phyloP scores from a whole-genome alignment of 2,329 filamentous ascomycete genomes.

The Pseudocercospora pini-densiflorae region DNA sequence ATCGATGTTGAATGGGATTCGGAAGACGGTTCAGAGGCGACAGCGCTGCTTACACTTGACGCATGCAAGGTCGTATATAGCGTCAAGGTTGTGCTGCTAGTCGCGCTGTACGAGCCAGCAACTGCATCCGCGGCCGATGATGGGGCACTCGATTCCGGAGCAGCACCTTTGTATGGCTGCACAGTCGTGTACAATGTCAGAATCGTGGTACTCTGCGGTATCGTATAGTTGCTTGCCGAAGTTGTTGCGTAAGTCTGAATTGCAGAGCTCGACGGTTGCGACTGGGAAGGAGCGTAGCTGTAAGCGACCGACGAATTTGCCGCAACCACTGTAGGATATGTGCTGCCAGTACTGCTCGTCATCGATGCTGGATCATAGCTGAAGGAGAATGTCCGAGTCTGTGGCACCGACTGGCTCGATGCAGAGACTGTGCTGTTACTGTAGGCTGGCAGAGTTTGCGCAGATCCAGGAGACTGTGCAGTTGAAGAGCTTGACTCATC shows the following conservation, averaged over 20 bases:
- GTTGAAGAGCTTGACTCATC: background rate
- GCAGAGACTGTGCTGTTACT: background rate
- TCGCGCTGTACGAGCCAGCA: background rate
- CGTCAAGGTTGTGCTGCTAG: conserved; percentile 7
- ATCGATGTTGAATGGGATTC: background rate
- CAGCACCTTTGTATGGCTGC: conserved; percentile 13
- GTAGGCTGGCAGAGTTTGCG: background rate
- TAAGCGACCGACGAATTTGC: background rate
- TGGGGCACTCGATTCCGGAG: background rate
- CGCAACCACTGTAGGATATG: background rate
- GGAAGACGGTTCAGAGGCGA: background rate
- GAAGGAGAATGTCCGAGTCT: background rate
- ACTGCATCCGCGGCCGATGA: background rate
- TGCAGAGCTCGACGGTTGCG: background rate
- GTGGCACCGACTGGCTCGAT: conserved; percentile 6
- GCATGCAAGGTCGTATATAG: background rate
- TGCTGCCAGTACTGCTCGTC: background rate
- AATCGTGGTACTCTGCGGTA: conserved; percentile 26
- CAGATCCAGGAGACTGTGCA: background rate
- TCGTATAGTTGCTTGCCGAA: background rate
- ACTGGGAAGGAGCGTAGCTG: conserved; percentile 12
- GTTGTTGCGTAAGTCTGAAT: background rate
- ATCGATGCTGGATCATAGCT: conserved; percentile 12
- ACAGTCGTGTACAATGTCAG: conserved; percentile 32
- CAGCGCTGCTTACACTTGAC: background rate